These are phyloP conservation scores for Rhazya stricta DNA, from an alignment of 257 asterid genomes.

Conservation along the genomic window DNA sequence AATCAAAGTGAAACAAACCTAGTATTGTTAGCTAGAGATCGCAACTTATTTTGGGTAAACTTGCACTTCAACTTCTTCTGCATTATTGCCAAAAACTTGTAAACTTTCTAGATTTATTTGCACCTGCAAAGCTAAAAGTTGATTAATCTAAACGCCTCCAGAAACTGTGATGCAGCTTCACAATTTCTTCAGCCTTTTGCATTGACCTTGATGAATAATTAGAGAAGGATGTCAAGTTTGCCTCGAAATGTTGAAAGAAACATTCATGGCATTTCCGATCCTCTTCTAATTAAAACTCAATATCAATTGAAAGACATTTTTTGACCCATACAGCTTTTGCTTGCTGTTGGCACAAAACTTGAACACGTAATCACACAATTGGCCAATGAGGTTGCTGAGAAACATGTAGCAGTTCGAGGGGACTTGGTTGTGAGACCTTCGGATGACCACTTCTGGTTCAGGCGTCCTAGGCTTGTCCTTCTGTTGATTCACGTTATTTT, in stretches of 20 bases:
- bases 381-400: constrained; percentile 37
- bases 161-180: background rate
- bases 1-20: too few species aligned
- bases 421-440: constrained; percentile 34
- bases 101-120: too few species aligned
- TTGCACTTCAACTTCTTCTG: too few species aligned
- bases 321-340: constrained; percentile 44
- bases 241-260: background rate
- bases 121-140: too few species aligned
- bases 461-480: constrained; percentile 32
- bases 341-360: constrained; percentile 62
- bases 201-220: background rate
- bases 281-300: background rate
- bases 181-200: background rate
- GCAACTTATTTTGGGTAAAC: too few species aligned
- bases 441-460: constrained; percentile 40
- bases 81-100: too few species aligned
- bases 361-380: constrained; percentile 52
- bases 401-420: constrained; percentile 31
- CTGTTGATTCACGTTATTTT: constrained; percentile 30
- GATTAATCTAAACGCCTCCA: too few species aligned
- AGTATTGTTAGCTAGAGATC: too few species aligned
- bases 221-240: background rate
- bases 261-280: background rate
- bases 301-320: background rate